Conservation (phyloP, 768 basidiomycete species). For the Pleurotus giganteus region DNA sequence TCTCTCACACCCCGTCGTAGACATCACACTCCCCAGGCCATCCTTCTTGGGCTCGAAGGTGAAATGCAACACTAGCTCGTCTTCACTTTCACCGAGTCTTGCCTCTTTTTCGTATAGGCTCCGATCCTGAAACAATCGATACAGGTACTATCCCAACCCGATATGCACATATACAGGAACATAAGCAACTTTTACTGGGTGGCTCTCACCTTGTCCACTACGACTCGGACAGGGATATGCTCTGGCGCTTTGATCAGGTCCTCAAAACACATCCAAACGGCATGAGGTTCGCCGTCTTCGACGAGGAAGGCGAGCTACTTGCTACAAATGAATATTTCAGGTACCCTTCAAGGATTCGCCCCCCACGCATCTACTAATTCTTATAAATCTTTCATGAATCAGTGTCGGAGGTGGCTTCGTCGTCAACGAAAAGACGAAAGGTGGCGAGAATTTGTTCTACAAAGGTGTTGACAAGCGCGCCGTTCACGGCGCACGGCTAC, state of each 20-base stretch:
- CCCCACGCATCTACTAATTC: not conserved
- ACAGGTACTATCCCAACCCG: constrained; percentile 79
- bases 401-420: constrained; percentile 94
- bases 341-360: too few relatives aligned
- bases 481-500: constrained; percentile 78
- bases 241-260: constrained; percentile 90
- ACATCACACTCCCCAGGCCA: constrained; percentile 86
- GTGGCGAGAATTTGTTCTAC: constrained; percentile 94
- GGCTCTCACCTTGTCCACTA: constrained; percentile 78
- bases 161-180: constrained; percentile 64
- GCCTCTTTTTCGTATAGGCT: constrained; percentile 38
- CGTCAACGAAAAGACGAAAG: constrained; percentile 93
- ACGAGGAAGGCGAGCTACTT: constrained; percentile 75
- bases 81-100: constrained; percentile 1
- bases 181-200: constrained; percentile 65
- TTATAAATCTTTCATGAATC: not conserved
- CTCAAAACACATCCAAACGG: constrained; percentile 90
- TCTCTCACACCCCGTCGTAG: constrained; percentile 32
- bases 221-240: constrained; percentile 89
- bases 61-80: constrained; percentile 10
- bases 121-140: constrained; percentile 93
- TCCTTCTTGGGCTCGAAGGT: constrained; percentile 81
- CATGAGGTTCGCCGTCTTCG: constrained; percentile 89
- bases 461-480: constrained; percentile 81
- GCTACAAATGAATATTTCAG: constrained; percentile 95